Conservation (phyloP, 129 eudicot genomes). For the Ambrosia artemisiifolia region DNA sequence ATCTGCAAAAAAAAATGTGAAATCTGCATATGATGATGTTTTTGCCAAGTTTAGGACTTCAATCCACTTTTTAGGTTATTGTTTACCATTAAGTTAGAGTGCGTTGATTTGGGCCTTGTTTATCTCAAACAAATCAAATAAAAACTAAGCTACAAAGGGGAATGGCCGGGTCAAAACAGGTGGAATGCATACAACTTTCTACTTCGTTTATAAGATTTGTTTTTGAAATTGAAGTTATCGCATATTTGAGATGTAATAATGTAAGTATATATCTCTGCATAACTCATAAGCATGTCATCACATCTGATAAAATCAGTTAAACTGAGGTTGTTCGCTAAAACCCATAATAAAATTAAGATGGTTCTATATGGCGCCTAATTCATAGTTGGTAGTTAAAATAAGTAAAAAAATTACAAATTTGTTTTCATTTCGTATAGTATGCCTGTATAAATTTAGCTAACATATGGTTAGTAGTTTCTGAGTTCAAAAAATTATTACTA, state of each 20-base stretch:
- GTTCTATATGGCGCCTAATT: not conserved
- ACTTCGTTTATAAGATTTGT: not conserved
- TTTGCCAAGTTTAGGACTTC: not conserved
- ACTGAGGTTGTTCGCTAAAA: not conserved
- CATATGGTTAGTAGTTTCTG: not conserved
- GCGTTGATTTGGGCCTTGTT: not conserved
- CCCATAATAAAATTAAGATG: not conserved
- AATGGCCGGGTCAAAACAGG: not conserved
- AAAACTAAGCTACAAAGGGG: too few species aligned
- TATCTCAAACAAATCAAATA: not conserved
- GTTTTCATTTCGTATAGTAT: not conserved
- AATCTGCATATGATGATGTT: not conserved
- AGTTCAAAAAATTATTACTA: not conserved
- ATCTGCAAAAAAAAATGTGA: conserved; percentile 24
- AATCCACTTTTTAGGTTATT: not conserved
- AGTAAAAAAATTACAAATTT: not conserved
- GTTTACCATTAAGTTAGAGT: not conserved
- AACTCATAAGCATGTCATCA: not conserved
- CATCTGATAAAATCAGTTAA: not conserved
- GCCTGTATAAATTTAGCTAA: not conserved
- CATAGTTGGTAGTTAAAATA: not conserved
- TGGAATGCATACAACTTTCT: not conserved
- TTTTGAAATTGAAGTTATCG: not conserved
- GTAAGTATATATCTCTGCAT: not conserved
- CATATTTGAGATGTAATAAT: not conserved